Evolutionary conservation across 345 rosid species (phyloP).

Genomic region (Gossypium thurberi): DNA sequence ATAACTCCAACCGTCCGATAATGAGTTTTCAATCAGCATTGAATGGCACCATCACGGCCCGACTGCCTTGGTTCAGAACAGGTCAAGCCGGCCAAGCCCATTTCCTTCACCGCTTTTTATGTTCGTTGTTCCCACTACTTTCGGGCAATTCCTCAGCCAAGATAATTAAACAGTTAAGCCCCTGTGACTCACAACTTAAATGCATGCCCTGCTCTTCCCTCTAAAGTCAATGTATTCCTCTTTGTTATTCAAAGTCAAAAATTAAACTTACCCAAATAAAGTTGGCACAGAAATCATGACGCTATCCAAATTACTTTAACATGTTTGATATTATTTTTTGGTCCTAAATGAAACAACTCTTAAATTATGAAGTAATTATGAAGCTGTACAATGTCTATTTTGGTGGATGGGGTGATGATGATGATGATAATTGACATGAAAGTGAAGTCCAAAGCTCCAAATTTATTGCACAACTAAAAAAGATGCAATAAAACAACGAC

Average conservation of each 20-base stretch:
- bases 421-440: neutral
- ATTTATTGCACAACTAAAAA: constrained; percentile 10
- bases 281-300: neutral
- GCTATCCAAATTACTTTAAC: neutral
- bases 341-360: neutral
- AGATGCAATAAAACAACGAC: neutral
- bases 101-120: neutral
- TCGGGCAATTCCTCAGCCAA: neutral
- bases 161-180: neutral
- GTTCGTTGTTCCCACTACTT: neutral
- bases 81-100: neutral
- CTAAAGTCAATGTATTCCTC: neutral
- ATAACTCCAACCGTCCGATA: neutral
- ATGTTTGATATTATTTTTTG: neutral
- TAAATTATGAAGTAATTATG: neutral
- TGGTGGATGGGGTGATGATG: neutral
- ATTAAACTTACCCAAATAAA: no score
- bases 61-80: neutral
- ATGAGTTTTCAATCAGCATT: neutral
- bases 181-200: neutral
- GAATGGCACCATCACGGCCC: neutral
- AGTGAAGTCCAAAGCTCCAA: neutral
- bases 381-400: neutral
- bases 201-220: neutral
- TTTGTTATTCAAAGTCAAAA: no score